Evolutionary conservation across 371 early-diverging fungal genomes (phyloP).

Genomic region (Mucor saturninus): DNA sequence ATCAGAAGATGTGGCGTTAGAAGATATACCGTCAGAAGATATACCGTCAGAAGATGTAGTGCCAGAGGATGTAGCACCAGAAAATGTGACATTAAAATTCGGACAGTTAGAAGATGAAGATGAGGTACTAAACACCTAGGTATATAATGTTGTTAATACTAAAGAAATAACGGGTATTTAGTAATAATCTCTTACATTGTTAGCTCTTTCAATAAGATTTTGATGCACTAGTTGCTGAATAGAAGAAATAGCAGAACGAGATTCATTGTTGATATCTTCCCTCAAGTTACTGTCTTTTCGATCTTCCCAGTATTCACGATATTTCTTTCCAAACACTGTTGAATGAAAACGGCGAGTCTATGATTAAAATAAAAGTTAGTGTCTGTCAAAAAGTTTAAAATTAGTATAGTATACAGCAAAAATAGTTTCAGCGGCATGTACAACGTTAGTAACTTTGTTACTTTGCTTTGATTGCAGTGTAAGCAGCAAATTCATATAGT

Average conservation of each 20-base stretch:
- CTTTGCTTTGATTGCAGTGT: constrained; percentile 16
- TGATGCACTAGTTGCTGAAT: constrained; percentile 15
- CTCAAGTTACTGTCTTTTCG: constrained; percentile 16
- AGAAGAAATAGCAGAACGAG: constrained; percentile 17
- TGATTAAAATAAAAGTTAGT: background rate
- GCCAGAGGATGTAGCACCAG: constrained; percentile 11
- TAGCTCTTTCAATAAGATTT: constrained; percentile 12
- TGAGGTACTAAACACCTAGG: constrained; percentile 14
- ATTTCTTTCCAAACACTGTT: constrained; percentile 18
- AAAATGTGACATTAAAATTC: constrained; percentile 3
- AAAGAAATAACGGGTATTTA: constrained; percentile 17
- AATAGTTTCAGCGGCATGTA: constrained; percentile 18
- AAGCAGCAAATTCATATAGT: constrained; percentile 18
- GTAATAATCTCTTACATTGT: constrained; percentile 19
- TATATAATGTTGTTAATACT: constrained; percentile 18
- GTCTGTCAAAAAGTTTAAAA: constrained; percentile 5
- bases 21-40: background rate
- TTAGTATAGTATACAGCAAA: constrained; percentile 15
- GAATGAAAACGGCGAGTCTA: constrained; percentile 16
- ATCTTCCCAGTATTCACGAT: constrained; percentile 16
- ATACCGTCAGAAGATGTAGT: background rate
- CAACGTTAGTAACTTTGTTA: constrained; percentile 17
- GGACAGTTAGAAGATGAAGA: constrained; percentile 6
- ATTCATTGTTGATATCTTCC: constrained; percentile 16
- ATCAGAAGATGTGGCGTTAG: background rate